phyloP scores from a whole-genome alignment of 139 green algal genomes.

The Tetraselmis chui region DNA sequence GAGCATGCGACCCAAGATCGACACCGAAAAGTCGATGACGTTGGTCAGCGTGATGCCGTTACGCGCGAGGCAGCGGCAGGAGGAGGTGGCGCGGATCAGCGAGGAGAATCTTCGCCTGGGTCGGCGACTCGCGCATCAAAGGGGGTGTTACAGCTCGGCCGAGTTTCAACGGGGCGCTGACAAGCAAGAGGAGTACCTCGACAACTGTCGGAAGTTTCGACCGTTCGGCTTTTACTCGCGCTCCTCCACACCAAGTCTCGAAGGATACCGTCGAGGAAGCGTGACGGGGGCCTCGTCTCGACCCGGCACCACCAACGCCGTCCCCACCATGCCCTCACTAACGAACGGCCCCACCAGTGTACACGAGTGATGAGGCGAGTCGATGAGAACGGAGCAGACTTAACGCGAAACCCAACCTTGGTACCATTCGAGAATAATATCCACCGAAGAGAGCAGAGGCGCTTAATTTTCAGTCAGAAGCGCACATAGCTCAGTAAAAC shows the following conservation, averaged over 20 bases:
- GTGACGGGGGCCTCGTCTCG: no score
- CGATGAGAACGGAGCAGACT: no score
- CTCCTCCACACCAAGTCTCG: not conserved
- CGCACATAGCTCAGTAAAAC: no score
- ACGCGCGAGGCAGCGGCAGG: not conserved
- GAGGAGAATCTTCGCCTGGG: not conserved
- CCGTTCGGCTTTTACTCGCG: not conserved
- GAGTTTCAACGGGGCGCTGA: not conserved
- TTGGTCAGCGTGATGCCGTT: not conserved
- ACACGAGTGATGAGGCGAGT: no score
- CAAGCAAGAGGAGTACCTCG: not conserved
- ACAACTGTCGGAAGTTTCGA: not conserved
- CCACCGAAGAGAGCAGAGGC: no score
- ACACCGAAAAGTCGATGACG: not conserved
- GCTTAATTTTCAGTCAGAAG: no score
- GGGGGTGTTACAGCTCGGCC: not conserved
- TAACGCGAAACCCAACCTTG: no score
- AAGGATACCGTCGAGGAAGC: not conserved
- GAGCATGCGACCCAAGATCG: not conserved
- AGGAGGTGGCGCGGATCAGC: not conserved
- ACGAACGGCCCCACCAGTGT: no score
- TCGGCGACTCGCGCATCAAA: not conserved
- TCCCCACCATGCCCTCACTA: no score
- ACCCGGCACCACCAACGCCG: no score
- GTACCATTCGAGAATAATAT: no score